Evolutionary conservation across 768 basidiomycete genomes (phyloP).

Genomic region (Leccinum incarnatum): DNA sequence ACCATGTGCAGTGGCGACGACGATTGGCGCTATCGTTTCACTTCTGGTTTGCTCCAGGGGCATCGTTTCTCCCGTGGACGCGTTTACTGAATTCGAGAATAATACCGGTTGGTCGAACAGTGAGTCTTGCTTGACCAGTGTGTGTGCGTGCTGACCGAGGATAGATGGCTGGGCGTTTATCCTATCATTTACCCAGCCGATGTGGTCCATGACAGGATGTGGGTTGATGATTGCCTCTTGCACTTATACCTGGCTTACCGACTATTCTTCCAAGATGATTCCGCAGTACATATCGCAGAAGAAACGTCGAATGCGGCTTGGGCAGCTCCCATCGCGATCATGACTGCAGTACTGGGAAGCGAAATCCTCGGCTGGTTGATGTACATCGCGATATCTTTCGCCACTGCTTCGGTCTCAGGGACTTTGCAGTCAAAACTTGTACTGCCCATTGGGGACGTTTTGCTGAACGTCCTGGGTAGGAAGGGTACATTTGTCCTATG

Average conservation of each 20-base stretch:
- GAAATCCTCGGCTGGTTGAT: slow-evolving; percentile 42
- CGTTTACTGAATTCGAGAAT: slow-evolving; percentile 28
- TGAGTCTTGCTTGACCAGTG: neutral
- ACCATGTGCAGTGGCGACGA: slow-evolving; percentile 15
- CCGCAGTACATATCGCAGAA: slow-evolving; percentile 48
- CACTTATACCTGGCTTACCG: neutral
- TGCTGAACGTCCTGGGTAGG: slow-evolving; percentile 38
- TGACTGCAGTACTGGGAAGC: slow-evolving; percentile 39
- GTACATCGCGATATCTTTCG: slow-evolving; percentile 43
- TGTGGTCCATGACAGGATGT: slow-evolving; percentile 28
- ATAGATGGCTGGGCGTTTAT: slow-evolving; percentile 26
- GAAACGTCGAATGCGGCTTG: slow-evolving; percentile 41
- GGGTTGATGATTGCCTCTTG: neutral
- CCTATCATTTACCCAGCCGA: slow-evolving; percentile 26
- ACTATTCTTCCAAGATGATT: slow-evolving; percentile 36
- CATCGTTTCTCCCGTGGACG: slow-evolving; percentile 16
- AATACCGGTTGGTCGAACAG: slow-evolving; percentile 24
- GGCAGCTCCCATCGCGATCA: slow-evolving; percentile 45
- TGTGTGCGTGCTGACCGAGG: neutral
- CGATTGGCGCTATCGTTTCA: slow-evolving; percentile 3
- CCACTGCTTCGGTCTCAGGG: slow-evolving; percentile 37
- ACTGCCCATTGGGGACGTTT: slow-evolving; percentile 42
- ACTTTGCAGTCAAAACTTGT: slow-evolving; percentile 32
- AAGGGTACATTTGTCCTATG: slow-evolving; percentile 43
- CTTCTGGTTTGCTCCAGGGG: slow-evolving; percentile 16